Percentiles rank a stretch among this genome's conserved stretches.
phyloP scores from a whole-genome alignment of 1,284 basidiomycete genomes.

The Leccinum pseudoinsigne region DNA sequence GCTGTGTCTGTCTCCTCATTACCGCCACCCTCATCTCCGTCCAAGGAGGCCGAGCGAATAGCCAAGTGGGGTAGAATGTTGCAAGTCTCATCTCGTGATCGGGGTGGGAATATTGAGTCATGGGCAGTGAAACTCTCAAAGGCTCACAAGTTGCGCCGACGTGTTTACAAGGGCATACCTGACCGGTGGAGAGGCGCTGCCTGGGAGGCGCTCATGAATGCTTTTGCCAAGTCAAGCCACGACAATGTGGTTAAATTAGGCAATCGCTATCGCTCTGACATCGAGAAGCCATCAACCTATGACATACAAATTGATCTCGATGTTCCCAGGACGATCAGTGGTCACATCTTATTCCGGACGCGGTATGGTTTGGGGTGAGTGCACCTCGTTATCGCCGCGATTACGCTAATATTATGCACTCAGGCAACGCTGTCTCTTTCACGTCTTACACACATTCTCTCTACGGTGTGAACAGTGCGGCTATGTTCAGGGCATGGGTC shows the following conservation, averaged over 20 bases:
- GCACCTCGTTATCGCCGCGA: constrained; percentile 6
- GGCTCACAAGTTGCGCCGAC: constrained; percentile 62
- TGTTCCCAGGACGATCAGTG: constrained; percentile 94
- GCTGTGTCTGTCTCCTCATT: constrained; percentile 44
- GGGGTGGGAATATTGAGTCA: constrained; percentile 72
- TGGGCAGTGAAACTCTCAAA: constrained; percentile 73
- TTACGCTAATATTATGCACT: constrained; percentile 10
- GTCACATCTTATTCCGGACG: constrained; percentile 93
- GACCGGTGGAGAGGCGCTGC: constrained; percentile 94
- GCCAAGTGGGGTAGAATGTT: constrained; percentile 92
- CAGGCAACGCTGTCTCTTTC: constrained; percentile 92
- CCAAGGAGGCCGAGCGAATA: constrained; percentile 72
- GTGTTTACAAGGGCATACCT: constrained; percentile 95
- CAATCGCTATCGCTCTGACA: constrained; percentile 58
- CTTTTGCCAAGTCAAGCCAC: constrained; percentile 47
- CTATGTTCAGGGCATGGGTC: constrained; percentile 99
- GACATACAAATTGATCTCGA: constrained; percentile 99
- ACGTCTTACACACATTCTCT: constrained; percentile 92
- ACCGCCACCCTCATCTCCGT: constrained; percentile 46
- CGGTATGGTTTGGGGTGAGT: constrained; percentile 91
- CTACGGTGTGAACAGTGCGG: constrained; percentile 86
- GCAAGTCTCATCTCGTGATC: constrained; percentile 62
- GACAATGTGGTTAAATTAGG: constrained; percentile 44
- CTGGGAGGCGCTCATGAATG: constrained; percentile 80
- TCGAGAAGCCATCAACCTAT: constrained; percentile 82